These are phyloP conservation scores for Citrus mangshanensis DNA, from an alignment of 345 rosid species.

Conservation along the genomic window DNA sequence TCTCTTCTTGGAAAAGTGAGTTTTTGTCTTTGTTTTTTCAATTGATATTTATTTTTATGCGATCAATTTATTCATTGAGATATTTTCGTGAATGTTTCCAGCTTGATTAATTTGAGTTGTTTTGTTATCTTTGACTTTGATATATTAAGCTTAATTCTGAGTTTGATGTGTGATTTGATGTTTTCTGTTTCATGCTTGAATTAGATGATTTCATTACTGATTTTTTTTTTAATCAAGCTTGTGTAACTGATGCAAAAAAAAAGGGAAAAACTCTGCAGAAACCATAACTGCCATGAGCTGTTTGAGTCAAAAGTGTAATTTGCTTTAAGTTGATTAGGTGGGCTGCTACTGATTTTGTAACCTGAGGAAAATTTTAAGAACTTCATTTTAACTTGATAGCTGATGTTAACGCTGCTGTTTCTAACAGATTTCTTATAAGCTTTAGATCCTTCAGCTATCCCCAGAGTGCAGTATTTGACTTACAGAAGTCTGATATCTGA, in stretches of 20 bases:
- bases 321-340: background rate
- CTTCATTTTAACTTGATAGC: background rate
- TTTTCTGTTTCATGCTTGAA: conserved; percentile 3
- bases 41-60: background rate
- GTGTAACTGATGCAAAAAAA: conserved; percentile 8
- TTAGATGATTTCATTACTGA: background rate
- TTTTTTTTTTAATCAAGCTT: background rate
- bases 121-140: background rate
- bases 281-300: background rate
- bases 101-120: background rate
- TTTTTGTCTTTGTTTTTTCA: background rate
- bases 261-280: background rate
- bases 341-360: background rate
- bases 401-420: background rate
- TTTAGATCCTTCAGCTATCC: background rate
- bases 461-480: background rate
- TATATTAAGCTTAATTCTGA: background rate
- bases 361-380: background rate
- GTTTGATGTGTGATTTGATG: background rate
- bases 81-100: background rate
- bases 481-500: background rate
- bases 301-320: background rate
- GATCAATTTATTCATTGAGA: background rate
- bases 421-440: background rate
- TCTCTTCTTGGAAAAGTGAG: conserved; percentile 12